Percentiles rank a stretch among this genome's conserved stretches.
These are phyloP conservation scores for Simplicillium sp. DNA, from an alignment of 2,329 filamentous ascomycete genomes.

Conservation along the genomic window DNA sequence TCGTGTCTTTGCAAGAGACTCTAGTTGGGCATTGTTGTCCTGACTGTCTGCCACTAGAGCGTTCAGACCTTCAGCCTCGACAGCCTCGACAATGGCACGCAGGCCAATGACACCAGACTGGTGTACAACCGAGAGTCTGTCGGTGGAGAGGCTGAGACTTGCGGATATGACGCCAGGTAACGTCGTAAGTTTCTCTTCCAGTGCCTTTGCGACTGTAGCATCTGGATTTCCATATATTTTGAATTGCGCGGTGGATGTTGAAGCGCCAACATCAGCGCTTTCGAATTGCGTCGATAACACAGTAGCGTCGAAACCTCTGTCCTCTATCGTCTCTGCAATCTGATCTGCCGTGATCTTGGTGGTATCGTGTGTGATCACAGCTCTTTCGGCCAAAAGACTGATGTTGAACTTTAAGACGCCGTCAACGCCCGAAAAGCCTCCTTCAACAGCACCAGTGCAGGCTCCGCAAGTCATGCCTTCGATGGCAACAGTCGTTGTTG, in stretches of 20 bases:
- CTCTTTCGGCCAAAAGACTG: conserved; percentile 84
- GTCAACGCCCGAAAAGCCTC: conserved; percentile 66
- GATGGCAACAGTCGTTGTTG: conserved; percentile 78
- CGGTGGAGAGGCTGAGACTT: conserved; percentile 62
- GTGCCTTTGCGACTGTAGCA: conserved; percentile 56
- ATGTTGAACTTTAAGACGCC: conserved; percentile 89
- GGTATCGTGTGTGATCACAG: conserved; percentile 76
- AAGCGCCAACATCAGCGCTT: conserved; percentile 40
- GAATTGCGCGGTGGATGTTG: conserved; percentile 58
- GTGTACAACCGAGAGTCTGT: conserved; percentile 65
- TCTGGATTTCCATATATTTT: conserved; percentile 76
- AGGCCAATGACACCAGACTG: conserved; percentile 65
- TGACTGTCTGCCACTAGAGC: conserved; percentile 84
- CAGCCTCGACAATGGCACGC: conserved; percentile 68
- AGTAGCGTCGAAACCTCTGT: conserved; percentile 78
- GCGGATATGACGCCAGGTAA: conserved; percentile 67
- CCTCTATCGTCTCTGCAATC: conserved; percentile 77
- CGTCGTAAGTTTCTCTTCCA: conserved; percentile 59
- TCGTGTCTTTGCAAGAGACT: conserved; percentile 90
- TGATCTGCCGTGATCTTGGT: conserved; percentile 60
- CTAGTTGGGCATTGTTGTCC: conserved; percentile 92
- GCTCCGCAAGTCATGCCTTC: conserved; percentile 98
- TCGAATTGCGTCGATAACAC: conserved; percentile 69
- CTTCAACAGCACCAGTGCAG: conserved; percentile 85
- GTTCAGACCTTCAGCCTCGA: conserved; percentile 79